These are phyloP conservation scores for Diaporthe citrichinensis DNA, from an alignment of 2,329 filamentous ascomycete species.

Conservation along the genomic window DNA sequence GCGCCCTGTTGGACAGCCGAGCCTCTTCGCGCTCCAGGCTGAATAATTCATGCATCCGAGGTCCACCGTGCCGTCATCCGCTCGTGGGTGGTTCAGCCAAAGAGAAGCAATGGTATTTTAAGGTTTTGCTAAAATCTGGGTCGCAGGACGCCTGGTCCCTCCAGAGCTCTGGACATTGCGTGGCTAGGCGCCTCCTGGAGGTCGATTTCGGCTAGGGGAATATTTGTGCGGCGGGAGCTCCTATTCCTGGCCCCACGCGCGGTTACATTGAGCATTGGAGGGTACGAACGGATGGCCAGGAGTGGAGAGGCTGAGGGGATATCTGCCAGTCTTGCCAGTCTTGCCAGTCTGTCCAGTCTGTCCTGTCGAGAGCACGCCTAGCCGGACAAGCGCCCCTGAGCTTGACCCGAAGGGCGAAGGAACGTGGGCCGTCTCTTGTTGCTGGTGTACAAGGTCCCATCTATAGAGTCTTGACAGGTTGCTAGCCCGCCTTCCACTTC, in stretches of 20 bases:
- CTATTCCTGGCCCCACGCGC: conserved; percentile 6
- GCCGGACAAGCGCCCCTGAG: conserved; percentile 12
- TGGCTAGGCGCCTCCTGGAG: conserved; percentile 14
- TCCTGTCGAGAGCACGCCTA: not conserved
- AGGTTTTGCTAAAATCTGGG: conserved; percentile 35
- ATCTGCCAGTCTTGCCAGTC: not conserved
- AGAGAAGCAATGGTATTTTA: conserved; percentile 27
- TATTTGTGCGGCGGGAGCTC: not conserved
- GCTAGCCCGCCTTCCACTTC: conserved; percentile 20
- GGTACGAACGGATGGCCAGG: not conserved
- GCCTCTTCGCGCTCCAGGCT: conserved; percentile 8
- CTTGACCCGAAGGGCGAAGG: conserved; percentile 6
- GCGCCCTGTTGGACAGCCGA: conserved; percentile 26
- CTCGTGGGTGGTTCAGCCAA: conserved; percentile 1
- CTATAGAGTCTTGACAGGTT: conserved; percentile 22
- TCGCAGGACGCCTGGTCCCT: conserved; percentile 9
- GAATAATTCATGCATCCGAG: conserved; percentile 15
- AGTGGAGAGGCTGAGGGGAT: conserved; percentile 6
- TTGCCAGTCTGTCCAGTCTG: not conserved
- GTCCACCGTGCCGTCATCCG: conserved; percentile 26
- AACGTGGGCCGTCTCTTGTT: conserved; percentile 1
- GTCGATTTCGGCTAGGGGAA: conserved; percentile 17
- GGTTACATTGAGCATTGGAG: not conserved
- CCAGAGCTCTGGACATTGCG: conserved; percentile 3
- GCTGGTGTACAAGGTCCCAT: conserved; percentile 23